Conservation (phyloP, 2,329 filamentous ascomycete genomes). For the Exophiala viscosa region DNA sequence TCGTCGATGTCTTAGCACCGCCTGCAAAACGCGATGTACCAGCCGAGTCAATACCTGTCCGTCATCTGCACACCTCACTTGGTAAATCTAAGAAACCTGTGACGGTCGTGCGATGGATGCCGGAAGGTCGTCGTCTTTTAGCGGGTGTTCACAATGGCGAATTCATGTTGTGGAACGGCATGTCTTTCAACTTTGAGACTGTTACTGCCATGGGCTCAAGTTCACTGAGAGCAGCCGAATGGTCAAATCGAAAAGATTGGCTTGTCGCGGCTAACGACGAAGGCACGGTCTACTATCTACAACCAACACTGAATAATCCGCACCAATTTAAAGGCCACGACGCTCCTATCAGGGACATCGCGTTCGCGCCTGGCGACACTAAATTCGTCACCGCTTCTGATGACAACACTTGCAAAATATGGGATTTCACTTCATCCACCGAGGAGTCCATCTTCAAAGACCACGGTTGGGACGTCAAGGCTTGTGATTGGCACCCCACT, state of each 20-base stretch:
- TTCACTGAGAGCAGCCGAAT: slow-evolving; percentile 75
- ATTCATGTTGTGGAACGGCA: slow-evolving; percentile 98
- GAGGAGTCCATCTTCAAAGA: slow-evolving; percentile 82
- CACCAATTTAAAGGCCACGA: slow-evolving; percentile 88
- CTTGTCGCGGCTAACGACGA: slow-evolving; percentile 92
- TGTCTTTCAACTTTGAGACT: slow-evolving; percentile 98
- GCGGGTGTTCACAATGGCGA: slow-evolving; percentile 95
- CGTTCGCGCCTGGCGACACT: slow-evolving; percentile 88
- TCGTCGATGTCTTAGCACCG: slow-evolving; percentile 88
- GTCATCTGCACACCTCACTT: slow-evolving; percentile 93
- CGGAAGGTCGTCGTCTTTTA: slow-evolving; percentile 83
- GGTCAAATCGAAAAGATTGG: slow-evolving; percentile 97
- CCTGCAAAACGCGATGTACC: slow-evolving; percentile 68
- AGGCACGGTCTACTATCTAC: slow-evolving; percentile 96
- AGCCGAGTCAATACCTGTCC: slow-evolving; percentile 85
- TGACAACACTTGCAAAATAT: slow-evolving; percentile 89
- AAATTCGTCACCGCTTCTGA: slow-evolving; percentile 97
- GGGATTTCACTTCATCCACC: slow-evolving; percentile 83
- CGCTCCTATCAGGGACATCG: slow-evolving; percentile 84
- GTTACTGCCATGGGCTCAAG: slow-evolving; percentile 67
- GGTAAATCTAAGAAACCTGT: slow-evolving; percentile 98
- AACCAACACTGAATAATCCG: slow-evolving; percentile 98
- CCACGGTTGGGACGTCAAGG: slow-evolving; percentile 98
- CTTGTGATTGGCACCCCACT: slow-evolving; percentile 93
- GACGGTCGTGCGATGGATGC: slow-evolving; percentile 96